A percentile compares a stretch with the other conserved stretches of the same genome.
phyloP scores from a whole-genome alignment of 2,329 filamentous ascomycete species.

The Pseudogymnoascus sp. region DNA sequence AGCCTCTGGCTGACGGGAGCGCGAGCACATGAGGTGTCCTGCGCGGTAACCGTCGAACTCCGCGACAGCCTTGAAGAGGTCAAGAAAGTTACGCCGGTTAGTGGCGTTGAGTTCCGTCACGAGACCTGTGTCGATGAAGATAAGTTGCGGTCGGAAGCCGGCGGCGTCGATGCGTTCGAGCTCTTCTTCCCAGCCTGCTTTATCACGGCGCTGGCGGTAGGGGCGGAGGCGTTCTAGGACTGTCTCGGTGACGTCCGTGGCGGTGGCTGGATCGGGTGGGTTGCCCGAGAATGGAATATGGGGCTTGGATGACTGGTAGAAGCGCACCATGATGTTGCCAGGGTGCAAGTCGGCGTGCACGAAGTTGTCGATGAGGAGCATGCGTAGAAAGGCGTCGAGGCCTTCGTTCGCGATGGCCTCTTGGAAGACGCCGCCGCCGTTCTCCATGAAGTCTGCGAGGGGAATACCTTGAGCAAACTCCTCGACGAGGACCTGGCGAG shows the following conservation, averaged over 20 bases:
- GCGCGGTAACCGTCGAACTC: conserved; percentile 97
- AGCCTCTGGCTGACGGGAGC: conserved; percentile 83
- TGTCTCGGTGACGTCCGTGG: conserved; percentile 75
- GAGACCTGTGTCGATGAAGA: conserved; percentile 94
- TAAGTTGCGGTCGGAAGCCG: conserved; percentile 84
- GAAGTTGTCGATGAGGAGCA: conserved; percentile 96
- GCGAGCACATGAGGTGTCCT: conserved; percentile 90
- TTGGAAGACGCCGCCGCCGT: conserved; percentile 86
- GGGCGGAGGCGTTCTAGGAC: conserved; percentile 75
- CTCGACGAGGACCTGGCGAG: conserved; percentile 83
- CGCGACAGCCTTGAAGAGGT: conserved; percentile 89
- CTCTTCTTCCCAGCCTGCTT: conserved; percentile 62
- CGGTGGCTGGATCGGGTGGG: conserved; percentile 34
- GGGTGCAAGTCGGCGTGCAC: conserved; percentile 94
- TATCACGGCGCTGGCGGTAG: conserved; percentile 52
- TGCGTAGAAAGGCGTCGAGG: conserved; percentile 88
- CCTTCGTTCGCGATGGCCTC: conserved; percentile 92
- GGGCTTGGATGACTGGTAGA: conserved; percentile 75
- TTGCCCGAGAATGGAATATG: conserved; percentile 45
- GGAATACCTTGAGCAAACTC: conserved; percentile 95
- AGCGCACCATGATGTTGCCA: conserved; percentile 98
- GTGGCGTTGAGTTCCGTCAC: conserved; percentile 85
- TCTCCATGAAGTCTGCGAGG: conserved; percentile 79
- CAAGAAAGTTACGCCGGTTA: conserved; percentile 86
- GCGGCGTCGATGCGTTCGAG: conserved; percentile 72